Base-by-base conservation (phyloP, 257 asterid genomes). In the Echium plantagineum region DNA sequence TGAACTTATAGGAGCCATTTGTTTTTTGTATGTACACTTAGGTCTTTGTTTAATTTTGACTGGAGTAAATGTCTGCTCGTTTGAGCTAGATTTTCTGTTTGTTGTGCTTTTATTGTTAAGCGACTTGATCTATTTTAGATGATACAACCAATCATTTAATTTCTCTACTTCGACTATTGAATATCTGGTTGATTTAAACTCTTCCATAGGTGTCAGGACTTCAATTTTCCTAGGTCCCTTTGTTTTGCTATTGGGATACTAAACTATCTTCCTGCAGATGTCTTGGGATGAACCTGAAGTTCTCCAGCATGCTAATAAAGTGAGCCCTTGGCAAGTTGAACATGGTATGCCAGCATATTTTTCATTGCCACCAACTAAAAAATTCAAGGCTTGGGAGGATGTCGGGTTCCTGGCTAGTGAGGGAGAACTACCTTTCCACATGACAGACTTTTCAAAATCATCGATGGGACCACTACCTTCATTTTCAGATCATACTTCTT, bases 271-370 rank as follows among this genome's bases (percentile, higher is more conserved):
- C 21, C 15, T 58, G 68, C 75, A 83, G 90, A 71, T 85, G 21
- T 46, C 61, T 51, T 84, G 94, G 95, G 95, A 84, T 46, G 84
- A 80, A 53, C 68, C 75, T 7, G 78, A 72, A 24, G 15, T 48
- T 15, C 38, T 59, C 28, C 62, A 46, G 13, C 62, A 68, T 9
- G 22, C 51, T 21, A 66, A 61, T 15, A 72, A 64, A 28, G 89
- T 83, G 63, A 84, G 69, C 61, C 95, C 87, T 24, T 86, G 95
- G 95, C 74, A 81, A 66, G 79, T 84, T 21, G 86, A 80, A 59
- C 31, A 24, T 57, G 51, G 71, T 47, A 21, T 54, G 28, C 63
- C 61, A 2, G 52, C 82, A n/a, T 56, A 62, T n/a, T 18, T 61
- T 26, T 32, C 64, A 17, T 47, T 56, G 58, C 82, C 71, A 57